Conservation (phyloP, 306 rosid species). For the Styphnolobium japonicum region DNA sequence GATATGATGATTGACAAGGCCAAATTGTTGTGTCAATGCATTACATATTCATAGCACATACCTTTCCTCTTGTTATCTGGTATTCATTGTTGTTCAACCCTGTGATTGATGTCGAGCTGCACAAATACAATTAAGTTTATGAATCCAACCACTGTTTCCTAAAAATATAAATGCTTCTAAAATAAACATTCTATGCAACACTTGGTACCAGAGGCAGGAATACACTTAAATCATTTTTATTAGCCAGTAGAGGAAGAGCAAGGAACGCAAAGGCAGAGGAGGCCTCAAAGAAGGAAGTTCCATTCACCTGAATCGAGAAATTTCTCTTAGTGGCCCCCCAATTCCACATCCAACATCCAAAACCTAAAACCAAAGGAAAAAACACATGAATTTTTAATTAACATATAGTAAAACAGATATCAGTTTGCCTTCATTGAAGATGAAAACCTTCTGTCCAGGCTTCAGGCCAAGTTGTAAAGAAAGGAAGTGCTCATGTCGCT, state of each 20-base stretch:
- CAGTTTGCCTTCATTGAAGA: not conserved
- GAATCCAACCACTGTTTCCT: not conserved
- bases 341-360: constrained; percentile 97
- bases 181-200: not conserved
- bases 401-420: not conserved
- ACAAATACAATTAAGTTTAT: constrained; percentile 4
- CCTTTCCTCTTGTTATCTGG: constrained; percentile 92
- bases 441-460: constrained; percentile 84
- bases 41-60: constrained; percentile 23
- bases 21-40: not conserved
- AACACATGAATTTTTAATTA: not conserved
- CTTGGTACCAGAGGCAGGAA: not conserved
- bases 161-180: not conserved
- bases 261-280: not conserved
- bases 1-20: not conserved
- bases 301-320: constrained; percentile 80
- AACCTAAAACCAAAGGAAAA: constrained; percentile 45
- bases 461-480: constrained; percentile 75
- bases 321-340: constrained; percentile 92
- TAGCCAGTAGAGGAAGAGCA: not conserved
- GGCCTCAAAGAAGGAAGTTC: not conserved
- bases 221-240: not conserved
- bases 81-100: constrained; percentile 98
- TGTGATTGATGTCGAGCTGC: constrained; percentile 68
- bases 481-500: constrained; percentile 94